These are phyloP conservation scores for Dunaliella primolecta DNA, from an alignment of 139 green algal genomes.

Conservation along the genomic window DNA sequence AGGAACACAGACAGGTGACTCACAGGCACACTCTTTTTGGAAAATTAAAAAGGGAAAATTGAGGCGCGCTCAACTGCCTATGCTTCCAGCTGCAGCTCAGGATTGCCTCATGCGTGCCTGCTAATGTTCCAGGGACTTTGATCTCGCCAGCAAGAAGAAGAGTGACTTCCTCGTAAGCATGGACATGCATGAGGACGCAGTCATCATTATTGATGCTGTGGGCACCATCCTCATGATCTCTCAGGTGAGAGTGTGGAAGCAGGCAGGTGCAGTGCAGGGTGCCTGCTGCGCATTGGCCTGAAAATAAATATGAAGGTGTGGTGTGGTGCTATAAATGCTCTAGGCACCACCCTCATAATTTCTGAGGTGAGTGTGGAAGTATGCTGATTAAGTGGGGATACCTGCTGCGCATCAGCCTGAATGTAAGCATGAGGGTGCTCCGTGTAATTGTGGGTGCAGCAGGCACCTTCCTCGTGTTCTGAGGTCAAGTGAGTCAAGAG, in stretches of 20 bases:
- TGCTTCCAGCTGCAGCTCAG: background rate
- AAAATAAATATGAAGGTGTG: background rate
- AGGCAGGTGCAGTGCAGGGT: background rate
- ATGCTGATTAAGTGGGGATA: background rate
- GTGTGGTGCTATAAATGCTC: background rate
- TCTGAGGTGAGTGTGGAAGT: background rate
- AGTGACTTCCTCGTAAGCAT: conserved; percentile 32
- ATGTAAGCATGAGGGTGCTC: background rate
- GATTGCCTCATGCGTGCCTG: background rate
- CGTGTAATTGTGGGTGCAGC: too few relatives aligned
- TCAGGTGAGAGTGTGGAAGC: too few relatives aligned
- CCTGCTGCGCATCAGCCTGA: background rate
- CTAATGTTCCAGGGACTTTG: conserved; percentile 15
- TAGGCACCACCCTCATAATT: background rate
- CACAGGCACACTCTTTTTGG: background rate
- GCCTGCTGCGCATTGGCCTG: background rate
- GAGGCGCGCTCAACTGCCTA: background rate
- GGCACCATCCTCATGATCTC: conserved; percentile 30
- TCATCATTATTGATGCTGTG: conserved; percentile 29
- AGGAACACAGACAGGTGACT: background rate
- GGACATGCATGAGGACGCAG: conserved; percentile 29
- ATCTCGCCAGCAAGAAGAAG: conserved; percentile 14
- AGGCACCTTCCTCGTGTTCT: too few relatives aligned
- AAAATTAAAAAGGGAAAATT: background rate
- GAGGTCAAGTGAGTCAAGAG: too few relatives aligned